These are phyloP conservation scores for Claviceps pusilla DNA, from an alignment of 2,329 filamentous ascomycete genomes.

Conservation along the genomic window DNA sequence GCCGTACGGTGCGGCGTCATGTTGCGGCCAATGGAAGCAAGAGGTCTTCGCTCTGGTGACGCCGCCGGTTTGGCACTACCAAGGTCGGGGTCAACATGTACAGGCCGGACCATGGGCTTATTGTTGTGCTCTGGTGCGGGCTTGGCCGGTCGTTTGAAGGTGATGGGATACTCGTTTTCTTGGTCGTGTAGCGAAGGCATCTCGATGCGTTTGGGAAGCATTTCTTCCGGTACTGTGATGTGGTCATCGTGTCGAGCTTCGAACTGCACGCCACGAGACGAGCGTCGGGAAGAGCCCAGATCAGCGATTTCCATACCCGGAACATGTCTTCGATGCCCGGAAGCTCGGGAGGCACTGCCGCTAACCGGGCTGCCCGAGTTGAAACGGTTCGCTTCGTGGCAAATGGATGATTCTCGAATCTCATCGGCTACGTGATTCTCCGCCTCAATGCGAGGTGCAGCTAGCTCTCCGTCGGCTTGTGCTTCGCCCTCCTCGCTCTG, in stretches of 20 bases:
- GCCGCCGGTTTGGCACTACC: slow-evolving; percentile 21
- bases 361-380: slow-evolving; percentile 46
- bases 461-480: slow-evolving; percentile 26
- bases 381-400: slow-evolving; percentile 27
- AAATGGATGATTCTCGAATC: slow-evolving; percentile 27
- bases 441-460: slow-evolving; percentile 26
- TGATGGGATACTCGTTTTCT: slow-evolving; percentile 66
- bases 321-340: slow-evolving; percentile 25
- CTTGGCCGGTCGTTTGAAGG: slow-evolving; percentile 46
- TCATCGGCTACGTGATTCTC: slow-evolving; percentile 26
- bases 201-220: slow-evolving; percentile 26
- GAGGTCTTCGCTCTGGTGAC: slow-evolving; percentile 41
- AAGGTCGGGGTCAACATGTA: slow-evolving; percentile 26
- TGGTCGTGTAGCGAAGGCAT: slow-evolving; percentile 58
- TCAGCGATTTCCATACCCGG: slow-evolving; percentile 22
- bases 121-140: slow-evolving; percentile 39
- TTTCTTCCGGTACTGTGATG: slow-evolving; percentile 7
- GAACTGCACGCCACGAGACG: slow-evolving; percentile 12
- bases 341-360: slow-evolving; percentile 28
- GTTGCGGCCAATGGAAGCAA: slow-evolving; percentile 40
- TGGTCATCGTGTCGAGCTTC: slow-evolving; percentile 11
- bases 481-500: slow-evolving; percentile 48
- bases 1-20: slow-evolving; percentile 61
- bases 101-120: slow-evolving; percentile 37
- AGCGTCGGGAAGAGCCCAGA: slow-evolving; percentile 17